phyloP scores from a whole-genome alignment of 345 rosid species.

The rapeseed (Brassica napus) region DNA sequence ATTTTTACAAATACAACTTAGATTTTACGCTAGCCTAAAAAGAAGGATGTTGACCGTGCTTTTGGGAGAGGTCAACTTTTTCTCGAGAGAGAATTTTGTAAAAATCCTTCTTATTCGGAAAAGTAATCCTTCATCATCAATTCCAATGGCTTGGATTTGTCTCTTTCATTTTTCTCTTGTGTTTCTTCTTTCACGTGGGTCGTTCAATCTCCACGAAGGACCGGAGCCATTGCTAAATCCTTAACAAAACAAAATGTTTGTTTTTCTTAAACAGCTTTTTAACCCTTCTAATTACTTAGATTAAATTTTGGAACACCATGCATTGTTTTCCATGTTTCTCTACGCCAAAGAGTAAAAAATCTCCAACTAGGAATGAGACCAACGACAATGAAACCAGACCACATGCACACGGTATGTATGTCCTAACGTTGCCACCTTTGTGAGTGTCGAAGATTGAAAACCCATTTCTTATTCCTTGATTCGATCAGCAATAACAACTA shows the following conservation, averaged over 20 bases:
- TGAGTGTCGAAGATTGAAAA: not conserved
- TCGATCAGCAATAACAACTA: not conserved
- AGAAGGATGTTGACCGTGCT: too few species aligned
- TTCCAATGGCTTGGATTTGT: constrained; percentile 2
- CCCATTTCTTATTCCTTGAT: not conserved
- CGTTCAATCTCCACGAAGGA: constrained; percentile 56
- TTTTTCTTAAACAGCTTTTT: not conserved
- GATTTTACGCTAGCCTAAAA: too few species aligned
- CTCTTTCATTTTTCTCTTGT: not conserved
- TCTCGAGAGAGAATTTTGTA: too few species aligned
- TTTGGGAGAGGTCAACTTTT: too few species aligned
- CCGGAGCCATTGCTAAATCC: constrained; percentile 33
- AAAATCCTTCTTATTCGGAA: too few species aligned
- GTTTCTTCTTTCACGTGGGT: constrained; percentile 40
- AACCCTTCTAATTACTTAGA: not conserved
- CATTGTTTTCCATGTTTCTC: constrained; percentile 75
- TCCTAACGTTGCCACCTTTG: not conserved
- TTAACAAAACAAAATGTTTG: not conserved
- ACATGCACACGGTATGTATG: constrained; percentile 29
- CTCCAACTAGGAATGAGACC: constrained; percentile 25
- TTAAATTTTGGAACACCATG: constrained; percentile 44
- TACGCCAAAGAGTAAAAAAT: constrained; percentile 41
- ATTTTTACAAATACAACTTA: too few species aligned
- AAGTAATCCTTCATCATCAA: too few species aligned
- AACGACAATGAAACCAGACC: constrained; percentile 1